These are phyloP conservation scores for Cryphonectria japonica DNA, from an alignment of 2,329 filamentous ascomycete genomes.

Conservation along the genomic window DNA sequence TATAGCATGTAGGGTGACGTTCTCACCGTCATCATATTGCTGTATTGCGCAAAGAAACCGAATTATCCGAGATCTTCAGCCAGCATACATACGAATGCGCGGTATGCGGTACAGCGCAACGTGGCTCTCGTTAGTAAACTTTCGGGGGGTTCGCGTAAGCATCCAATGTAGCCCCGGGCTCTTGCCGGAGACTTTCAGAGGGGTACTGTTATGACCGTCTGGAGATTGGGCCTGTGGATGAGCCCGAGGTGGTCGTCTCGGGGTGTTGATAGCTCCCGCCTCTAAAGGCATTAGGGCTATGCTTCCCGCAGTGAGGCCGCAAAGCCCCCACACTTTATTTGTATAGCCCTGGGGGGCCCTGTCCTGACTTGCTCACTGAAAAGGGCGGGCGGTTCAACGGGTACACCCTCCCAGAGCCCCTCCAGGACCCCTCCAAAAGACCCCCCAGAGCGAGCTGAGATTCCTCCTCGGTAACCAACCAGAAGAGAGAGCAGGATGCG, in stretches of 20 bases:
- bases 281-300: not conserved
- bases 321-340: not conserved
- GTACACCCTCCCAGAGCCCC: not conserved
- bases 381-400: not conserved
- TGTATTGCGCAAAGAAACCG: not conserved
- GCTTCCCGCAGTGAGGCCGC: not conserved
- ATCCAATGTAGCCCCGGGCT: not conserved
- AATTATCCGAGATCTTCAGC: not conserved
- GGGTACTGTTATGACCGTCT: not conserved
- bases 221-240: not conserved
- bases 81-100: not conserved
- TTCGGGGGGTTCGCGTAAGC: not conserved
- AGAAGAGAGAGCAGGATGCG: not conserved
- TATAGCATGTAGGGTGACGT: not conserved
- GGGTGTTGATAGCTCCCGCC: slow-evolving; percentile 6
- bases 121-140: not conserved
- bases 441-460: not conserved
- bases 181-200: not conserved
- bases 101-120: not conserved
- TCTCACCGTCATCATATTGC: not conserved
- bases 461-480: not conserved
- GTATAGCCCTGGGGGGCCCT: not conserved
- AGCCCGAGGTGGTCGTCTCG: not conserved
- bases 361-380: not conserved
- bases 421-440: not conserved